Base-by-base conservation (phyloP, 306 rosid species). In the Vicia villosa region DNA sequence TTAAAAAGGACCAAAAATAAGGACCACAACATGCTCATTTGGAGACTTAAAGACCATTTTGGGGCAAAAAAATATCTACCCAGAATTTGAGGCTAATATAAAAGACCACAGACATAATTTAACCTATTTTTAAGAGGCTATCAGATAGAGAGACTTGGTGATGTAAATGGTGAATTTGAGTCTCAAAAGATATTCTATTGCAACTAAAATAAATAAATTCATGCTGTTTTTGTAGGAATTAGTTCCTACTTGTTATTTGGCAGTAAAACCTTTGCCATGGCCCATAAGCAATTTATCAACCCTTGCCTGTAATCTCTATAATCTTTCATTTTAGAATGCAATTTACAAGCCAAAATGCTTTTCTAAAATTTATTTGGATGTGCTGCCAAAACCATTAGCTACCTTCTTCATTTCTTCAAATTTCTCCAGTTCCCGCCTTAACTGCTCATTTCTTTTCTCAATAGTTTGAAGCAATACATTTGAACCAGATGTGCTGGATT, bases 371-470 rank as follows among this genome's bases (percentile, higher is more conserved):
- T 36, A 54, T 74, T 63, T 77, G 4, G 89, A 45, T 47, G 86
- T 82, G 43, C 66, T 68, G 56, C 92, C 97, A 70, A 86, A 88
- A 24, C 97, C 97, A 11, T 64, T 62, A 12, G 85, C 89, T 15
- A 91, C 74, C 69, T 69, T n/a, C n/a, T n/a, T n/a, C n/a, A n/a
- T n/a, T n/a, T n/a, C n/a, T n/a, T n/a, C n/a, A n/a, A n/a, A n/a
- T 69, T 84, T 88, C 70, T 10, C 17, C 2, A 74, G 45, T 78
- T 81, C 89, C 57, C 37, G 73, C 57, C 81, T 82, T 56, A 91
- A 73, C 73, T 86, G 95, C 32, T 83, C 75, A 73, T 68, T 83
- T 63, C 90, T 76, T 80, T 74, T 74, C 52, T 52, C 57, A 8
- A 88, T 81, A 54, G 61, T 59, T 68, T 37, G 56, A 67, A 62